Base-by-base conservation (phyloP, 192 early-diverging fungal species). In the Umbelopsis sp. region DNA sequence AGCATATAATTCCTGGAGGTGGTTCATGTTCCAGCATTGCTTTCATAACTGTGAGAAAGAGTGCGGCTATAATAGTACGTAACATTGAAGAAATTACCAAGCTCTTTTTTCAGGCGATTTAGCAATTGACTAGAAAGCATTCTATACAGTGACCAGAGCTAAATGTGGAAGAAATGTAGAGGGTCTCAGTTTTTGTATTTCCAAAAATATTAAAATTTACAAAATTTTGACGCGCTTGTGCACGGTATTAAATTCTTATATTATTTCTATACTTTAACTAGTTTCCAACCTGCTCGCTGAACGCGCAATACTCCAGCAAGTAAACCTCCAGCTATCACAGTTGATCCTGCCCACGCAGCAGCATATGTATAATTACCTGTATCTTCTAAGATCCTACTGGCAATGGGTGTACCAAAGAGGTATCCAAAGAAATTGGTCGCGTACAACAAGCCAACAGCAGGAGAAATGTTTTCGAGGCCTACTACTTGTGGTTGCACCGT, bases 1-100 rank as follows among this genome's bases (percentile, higher is more conserved):
- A 87, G 73, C 91, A 92, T 24, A 87, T 66, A 16, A 89, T 83
- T 1, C 86, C 88, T 11, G 82, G 77, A 0, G 87, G 87, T 8
- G 88, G 86, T 25, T 85, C 85, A 3, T 20, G 66, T 29, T 85
- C 84, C 31, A 85, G 49, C 16, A 62, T 62, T 10, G 24, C 56
- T 62, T 0, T 34, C 4, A 34, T 5, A 34, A 11, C 3, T 0
- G 26, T 62, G 29, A 62, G 56, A 20, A 32, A 11, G 10, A 0
- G 24, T 49, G 16, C 20, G 20, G 56, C 17, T 7, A 14, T 20
- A 62, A 0, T 12, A 14, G 34, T 2, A 17, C 10, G 2, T 14
- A 1, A 12, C 7, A 20, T 62, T 17, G 7, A 17, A 34, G 29
- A 34, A 16, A 31, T 62, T 62, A 62, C 56, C 56, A 62, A 62